These are phyloP conservation scores for Suillus brevipes DNA, from an alignment of 768 basidiomycete species.

Conservation along the genomic window DNA sequence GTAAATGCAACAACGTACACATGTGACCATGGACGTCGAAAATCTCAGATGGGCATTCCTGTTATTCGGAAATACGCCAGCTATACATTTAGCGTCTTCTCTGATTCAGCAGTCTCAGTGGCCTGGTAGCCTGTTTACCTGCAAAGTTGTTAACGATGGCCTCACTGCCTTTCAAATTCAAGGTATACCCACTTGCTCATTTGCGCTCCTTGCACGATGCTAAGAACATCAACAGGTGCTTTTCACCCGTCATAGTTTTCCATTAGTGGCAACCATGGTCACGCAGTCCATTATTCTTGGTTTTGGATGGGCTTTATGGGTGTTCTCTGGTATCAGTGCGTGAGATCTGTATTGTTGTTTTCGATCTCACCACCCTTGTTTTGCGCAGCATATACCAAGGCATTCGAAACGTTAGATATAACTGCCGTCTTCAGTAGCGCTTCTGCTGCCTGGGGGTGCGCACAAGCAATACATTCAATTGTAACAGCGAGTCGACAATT, in stretches of 20 bases:
- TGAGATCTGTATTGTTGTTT: not conserved
- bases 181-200: not conserved
- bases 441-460: not conserved
- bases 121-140: not conserved
- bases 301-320: not conserved
- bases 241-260: not conserved
- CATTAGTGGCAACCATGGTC: not conserved
- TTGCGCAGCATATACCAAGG: not conserved
- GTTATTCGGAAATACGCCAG: not conserved
- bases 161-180: not conserved
- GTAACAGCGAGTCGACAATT: conserved; percentile 13
- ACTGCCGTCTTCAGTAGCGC: not conserved
- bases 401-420: not conserved
- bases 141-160: not conserved
- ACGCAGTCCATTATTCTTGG: not conserved
- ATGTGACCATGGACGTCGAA: not conserved
- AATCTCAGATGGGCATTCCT: not conserved
- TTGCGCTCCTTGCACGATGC: not conserved
- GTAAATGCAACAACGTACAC: not conserved
- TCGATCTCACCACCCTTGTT: not conserved
- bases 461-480: too few relatives aligned
- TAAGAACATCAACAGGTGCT: not conserved
- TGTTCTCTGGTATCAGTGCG: not conserved
- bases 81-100: not conserved
- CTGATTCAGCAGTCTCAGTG: not conserved